Conservation (phyloP, 106 monocot species). For the Dendrobium nobile region DNA sequence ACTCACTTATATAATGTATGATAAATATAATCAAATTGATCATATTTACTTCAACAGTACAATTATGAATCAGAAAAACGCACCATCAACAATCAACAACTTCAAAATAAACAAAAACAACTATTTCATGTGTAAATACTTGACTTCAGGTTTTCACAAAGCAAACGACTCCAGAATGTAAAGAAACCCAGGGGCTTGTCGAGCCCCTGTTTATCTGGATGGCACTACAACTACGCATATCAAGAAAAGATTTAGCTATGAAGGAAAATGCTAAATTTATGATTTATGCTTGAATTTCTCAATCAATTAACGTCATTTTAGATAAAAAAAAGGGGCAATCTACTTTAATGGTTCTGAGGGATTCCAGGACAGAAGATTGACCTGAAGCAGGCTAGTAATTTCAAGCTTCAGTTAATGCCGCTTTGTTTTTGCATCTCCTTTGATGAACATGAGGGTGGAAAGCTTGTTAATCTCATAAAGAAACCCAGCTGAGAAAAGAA, state of each 20-base stretch:
- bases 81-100: no score
- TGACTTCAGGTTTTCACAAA: no score
- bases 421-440: constrained; percentile 30
- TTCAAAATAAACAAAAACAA: no score
- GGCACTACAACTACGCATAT: background rate
- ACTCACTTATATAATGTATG: no score
- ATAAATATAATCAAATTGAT: no score
- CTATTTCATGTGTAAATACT: no score
- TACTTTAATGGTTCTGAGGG: background rate
- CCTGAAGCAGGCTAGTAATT: background rate
- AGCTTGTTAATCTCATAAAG: constrained; percentile 49
- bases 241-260: no score
- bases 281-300: background rate
- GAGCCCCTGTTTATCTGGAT: no score
- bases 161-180: no score
- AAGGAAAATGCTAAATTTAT: background rate
- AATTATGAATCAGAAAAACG: no score
- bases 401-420: constrained; percentile 8
- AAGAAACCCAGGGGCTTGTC: no score
- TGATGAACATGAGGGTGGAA: constrained; percentile 30
- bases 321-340: background rate
- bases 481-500: constrained; percentile 45
- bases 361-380: background rate
- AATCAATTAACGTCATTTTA: background rate
- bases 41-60: no score